A percentile compares a stretch with the other conserved stretches of the same genome.
phyloP scores from a whole-genome alignment of 306 rosid species.

The Prunus campanulata region DNA sequence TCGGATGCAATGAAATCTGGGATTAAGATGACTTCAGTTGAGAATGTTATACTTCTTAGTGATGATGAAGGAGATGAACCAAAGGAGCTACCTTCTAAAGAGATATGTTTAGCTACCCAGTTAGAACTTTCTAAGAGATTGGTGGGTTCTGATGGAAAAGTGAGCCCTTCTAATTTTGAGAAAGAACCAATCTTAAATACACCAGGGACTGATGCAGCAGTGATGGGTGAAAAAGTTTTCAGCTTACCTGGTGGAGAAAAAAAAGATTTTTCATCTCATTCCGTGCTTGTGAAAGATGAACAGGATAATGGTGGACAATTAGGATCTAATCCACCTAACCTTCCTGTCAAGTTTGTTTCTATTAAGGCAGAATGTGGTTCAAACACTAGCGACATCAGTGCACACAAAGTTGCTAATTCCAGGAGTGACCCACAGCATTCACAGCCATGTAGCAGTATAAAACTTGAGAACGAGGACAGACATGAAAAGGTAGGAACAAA shows the following conservation, averaged over 20 bases:
- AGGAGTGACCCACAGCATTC: constrained; percentile 31
- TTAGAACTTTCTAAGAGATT: constrained; percentile 32
- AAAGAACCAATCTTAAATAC: constrained; percentile 35
- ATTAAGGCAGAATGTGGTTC: constrained; percentile 33
- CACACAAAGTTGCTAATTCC: constrained; percentile 22
- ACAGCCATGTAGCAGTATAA: constrained; percentile 43
- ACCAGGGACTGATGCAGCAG: constrained; percentile 48
- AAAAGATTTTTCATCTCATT: constrained; percentile 32
- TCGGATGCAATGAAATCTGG: constrained; percentile 33
- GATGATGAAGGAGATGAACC: constrained; percentile 75
- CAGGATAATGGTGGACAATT: constrained; percentile 32
- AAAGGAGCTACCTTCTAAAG: constrained; percentile 34
- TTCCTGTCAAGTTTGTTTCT: constrained; percentile 33
- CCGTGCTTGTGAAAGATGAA: constrained; percentile 42
- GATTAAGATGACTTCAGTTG: constrained; percentile 42
- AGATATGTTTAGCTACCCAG: constrained; percentile 23
- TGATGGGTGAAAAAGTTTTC: constrained; percentile 39
- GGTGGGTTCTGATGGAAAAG: constrained; percentile 39
- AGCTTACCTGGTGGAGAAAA: constrained; percentile 31
- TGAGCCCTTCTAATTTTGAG: constrained; percentile 33
- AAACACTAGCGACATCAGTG: constrained; percentile 23
- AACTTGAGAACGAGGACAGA: constrained; percentile 45
- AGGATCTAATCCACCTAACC: constrained; percentile 38
- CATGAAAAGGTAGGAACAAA: constrained; percentile 45
- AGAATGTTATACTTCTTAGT: constrained; percentile 65